Conservation (phyloP, 106 monocot genomes). For the Dioscorea alata region DNA sequence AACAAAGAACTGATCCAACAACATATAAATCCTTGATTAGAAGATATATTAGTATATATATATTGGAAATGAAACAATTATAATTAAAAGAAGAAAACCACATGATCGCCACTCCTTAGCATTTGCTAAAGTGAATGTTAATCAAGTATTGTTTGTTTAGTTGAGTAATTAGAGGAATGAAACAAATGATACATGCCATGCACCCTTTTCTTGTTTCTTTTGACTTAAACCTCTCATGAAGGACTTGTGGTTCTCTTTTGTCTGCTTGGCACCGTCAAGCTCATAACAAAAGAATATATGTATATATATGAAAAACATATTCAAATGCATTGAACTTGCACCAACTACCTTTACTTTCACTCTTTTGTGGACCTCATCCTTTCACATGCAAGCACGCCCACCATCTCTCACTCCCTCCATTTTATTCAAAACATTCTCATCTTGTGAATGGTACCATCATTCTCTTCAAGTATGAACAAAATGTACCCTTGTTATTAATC, state of each 20-base stretch:
- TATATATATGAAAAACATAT: not conserved
- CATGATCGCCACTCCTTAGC: not conserved
- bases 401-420: not conserved
- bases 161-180: not conserved
- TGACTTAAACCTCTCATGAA: not conserved
- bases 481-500: not conserved
- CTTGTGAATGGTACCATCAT: not conserved
- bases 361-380: not conserved
- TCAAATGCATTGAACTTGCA: slow-evolving; percentile 6
- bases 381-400: slow-evolving; percentile 6
- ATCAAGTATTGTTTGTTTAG: not conserved
- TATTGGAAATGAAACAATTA: too few relatives aligned
- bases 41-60: too few relatives aligned
- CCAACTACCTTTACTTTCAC: not conserved
- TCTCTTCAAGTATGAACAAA: not conserved
- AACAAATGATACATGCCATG: not conserved
- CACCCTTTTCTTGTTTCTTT: too few relatives aligned
- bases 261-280: not conserved
- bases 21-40: too few relatives aligned
- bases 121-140: not conserved
- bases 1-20: too few relatives aligned
- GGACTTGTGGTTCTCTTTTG: not conserved
- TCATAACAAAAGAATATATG: not conserved
- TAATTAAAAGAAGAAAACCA: not conserved
- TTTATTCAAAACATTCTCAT: not conserved